Evolutionary conservation across 345 rosid genomes (phyloP), one percentile per base, ranked within the genome.

Genomic region (Brassica rapa): DNA sequence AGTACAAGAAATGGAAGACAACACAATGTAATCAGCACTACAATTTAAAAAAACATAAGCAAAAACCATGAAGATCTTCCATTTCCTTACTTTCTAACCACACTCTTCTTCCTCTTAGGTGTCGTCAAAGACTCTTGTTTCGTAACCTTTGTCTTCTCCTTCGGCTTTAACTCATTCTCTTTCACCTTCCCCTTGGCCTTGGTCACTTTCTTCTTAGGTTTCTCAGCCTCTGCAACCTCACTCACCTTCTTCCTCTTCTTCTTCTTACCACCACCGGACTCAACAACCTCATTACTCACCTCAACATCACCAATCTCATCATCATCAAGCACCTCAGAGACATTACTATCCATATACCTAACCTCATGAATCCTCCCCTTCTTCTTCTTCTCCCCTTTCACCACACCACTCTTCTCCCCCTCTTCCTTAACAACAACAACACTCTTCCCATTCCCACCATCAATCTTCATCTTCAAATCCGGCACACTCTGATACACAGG

Each of bases 291-390:
- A 60, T 62, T 27, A 4, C 14, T 63, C 7, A 16, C 84, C 11
- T 70, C 78, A 51, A 43, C 83, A 76, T 19, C 63, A 56, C 81
- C 85, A 29, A 68, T 82, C 62, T 84, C 87, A 62, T 80, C 79
- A 30, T 83, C 83, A 39, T 76, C 84, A 12, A 83, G 76, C 35
- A 72, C 78, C 72, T 85, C 86, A 46, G 84, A 27, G 8, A 71
- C 74, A 57, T 73, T 72, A 43, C 80, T 82, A 82, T 92, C 97
- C 93, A 92, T 87, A 83, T 92, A 92, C 75, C 83, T 86, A 82
- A 92, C 86, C 76, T 88, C 93, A 55, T 87, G 91, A 73, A 92
- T 92, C 81, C 89, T 87, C 32, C 97, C 97, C 70, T 86, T 91
- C 87, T 70, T 84, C 79, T 85, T 39, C 37, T 35, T 88, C 81